Evolutionary conservation across 352 stramenopile species (phyloP), one percentile per base, ranked within the genome.

Genomic region (Plasmopara muralis): DNA sequence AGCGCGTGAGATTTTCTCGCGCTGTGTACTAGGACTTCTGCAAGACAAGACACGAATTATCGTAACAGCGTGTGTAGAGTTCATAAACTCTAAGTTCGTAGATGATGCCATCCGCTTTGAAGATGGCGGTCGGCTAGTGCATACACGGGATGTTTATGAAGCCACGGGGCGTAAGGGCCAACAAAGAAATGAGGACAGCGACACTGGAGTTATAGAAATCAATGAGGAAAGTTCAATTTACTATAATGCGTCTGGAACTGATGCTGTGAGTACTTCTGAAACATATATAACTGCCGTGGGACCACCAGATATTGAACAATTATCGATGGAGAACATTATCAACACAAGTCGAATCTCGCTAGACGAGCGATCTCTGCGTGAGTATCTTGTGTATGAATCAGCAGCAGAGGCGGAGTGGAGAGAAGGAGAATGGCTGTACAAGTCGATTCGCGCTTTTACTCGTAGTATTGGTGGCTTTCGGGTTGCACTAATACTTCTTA

Each of bases 1-100:
- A 35, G 70, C 74, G 44, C 85, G 85, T n/a, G 79, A 95, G 50
- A 80, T 95, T 47, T 94, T 96, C 53, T 72, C 74, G 15, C 83
- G 83, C 43, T 95, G 83, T 35, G 56, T 96, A 2, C 20, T 85
- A 14, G 69, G 72, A 0, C 60, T 89, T 9, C 53, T 93, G 44
- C 57, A 63, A 15, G 59, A 84, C 57, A 88, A 87, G 61, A 87
- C 77, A 13, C 64, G 78, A 33, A 50, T 93, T 8, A 50, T 90
- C 34, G 80, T 85, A 20, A 89, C 80, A 9, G 78, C 83, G 50
- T 77, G 79, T 34, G 60, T 73, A 6, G 77, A 85, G 49, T 85
- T 86, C 47, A 72, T 88, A 41, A 62, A 64, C 10, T 88, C 74
- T 18, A 66, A 79, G 54, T 75, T 77, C 47, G 74, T 85, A 3